Evolutionary conservation across 371 early-diverging fungal species (phyloP).

Genomic region (Dinochytrium kinnereticum): DNA sequence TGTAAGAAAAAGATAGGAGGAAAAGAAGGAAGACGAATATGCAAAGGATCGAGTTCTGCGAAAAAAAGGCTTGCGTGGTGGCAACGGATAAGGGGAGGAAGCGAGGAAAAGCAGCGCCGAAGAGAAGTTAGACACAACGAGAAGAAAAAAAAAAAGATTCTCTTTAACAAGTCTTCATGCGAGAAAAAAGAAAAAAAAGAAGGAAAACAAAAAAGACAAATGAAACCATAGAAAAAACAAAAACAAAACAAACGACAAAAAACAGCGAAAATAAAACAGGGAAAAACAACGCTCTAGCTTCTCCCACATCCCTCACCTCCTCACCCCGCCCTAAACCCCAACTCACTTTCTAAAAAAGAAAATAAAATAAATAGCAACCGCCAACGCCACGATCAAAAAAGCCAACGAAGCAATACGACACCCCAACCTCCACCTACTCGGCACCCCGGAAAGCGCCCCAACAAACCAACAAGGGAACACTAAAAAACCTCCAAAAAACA

Average conservation of each 20-base stretch:
- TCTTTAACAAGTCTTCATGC: neutral
- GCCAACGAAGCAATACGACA: conserved; percentile 1
- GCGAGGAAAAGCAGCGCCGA: neutral
- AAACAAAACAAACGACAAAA: neutral
- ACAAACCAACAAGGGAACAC: conserved; percentile 29
- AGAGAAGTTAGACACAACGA: neutral
- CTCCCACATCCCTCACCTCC: too few relatives aligned
- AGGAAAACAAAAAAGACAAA: neutral
- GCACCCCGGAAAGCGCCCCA: neutral
- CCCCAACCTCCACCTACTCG: conserved; percentile 13
- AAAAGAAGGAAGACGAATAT: neutral
- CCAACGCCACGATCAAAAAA: neutral
- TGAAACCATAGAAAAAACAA: neutral
- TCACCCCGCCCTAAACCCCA: too few relatives aligned
- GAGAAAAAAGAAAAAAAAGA: neutral
- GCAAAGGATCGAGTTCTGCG: neutral
- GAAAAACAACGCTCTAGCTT: too few relatives aligned
- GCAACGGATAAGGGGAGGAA: neutral
- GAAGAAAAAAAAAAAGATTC: neutral
- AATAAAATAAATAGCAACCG: conserved; percentile 8
- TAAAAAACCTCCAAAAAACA: conserved; percentile 22
- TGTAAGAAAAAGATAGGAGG: neutral
- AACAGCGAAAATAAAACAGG: neutral
- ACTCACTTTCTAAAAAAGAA: conserved; percentile 5
- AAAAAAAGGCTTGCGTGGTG: neutral